phyloP scores from a whole-genome alignment of 2,329 filamentous ascomycete genomes.

The Fusarium sp. region DNA sequence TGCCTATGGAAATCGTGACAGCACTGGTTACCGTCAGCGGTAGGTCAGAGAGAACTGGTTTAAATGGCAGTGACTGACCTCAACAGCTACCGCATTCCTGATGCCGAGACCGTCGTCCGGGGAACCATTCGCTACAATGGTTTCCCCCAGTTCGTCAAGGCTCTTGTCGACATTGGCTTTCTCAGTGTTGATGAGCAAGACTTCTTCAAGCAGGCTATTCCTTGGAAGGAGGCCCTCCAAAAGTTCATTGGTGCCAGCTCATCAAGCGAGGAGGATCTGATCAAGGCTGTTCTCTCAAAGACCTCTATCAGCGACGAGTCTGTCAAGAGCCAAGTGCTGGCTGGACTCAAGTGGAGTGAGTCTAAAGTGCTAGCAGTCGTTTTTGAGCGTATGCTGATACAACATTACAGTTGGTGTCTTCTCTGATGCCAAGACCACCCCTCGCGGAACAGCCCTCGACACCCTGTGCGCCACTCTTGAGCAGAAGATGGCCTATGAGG shows the following conservation, averaged over 20 bases:
- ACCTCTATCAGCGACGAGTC: conserved; percentile 45
- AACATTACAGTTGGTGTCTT: conserved; percentile 20
- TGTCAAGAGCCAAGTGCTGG: conserved; percentile 20
- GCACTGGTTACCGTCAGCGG: conserved; percentile 83
- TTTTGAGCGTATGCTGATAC: neutral
- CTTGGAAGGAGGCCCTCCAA: conserved; percentile 87
- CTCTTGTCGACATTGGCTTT: conserved; percentile 90
- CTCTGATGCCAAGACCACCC: conserved; percentile 62
- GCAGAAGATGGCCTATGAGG: conserved; percentile 73
- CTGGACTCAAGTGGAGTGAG: conserved; percentile 28
- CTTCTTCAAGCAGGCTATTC: conserved; percentile 70
- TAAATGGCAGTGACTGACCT: neutral
- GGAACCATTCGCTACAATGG: conserved; percentile 85
- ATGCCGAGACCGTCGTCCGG: conserved; percentile 87
- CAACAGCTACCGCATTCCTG: conserved; percentile 71
- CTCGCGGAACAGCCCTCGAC: conserved; percentile 71
- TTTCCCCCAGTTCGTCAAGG: conserved; percentile 89
- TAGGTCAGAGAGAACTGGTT: conserved; percentile 57
- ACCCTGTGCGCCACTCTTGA: conserved; percentile 72
- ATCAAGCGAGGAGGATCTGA: conserved; percentile 72
- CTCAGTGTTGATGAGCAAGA: conserved; percentile 65
- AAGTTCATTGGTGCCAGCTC: conserved; percentile 77
- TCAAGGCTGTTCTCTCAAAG: conserved; percentile 77
- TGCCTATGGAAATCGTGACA: conserved; percentile 93
- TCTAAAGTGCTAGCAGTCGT: neutral